Base-by-base conservation (phyloP, 495 filamentous ascomycete genomes). In the Xylaria grammica region DNA sequence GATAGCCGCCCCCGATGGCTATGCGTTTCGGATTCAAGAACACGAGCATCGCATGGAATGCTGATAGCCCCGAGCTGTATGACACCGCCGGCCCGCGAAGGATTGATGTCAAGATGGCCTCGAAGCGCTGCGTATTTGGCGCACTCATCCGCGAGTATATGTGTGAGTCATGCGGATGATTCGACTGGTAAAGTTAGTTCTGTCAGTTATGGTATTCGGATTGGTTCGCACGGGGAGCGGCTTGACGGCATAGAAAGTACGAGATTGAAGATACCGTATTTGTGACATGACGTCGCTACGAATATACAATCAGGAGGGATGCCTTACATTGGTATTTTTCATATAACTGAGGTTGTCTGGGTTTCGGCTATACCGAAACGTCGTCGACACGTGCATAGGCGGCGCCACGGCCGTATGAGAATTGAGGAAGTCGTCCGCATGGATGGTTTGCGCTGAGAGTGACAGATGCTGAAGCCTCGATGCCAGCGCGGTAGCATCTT, bases 51-150 rank as follows among this genome's bases (percentile, higher is more conserved):
- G 90, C 93, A 77, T 97, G 90, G 75, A 97, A 92, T 60, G 93
- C 91, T 1, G 92, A 86, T 20, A 97, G 86, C 24, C 95, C 95
- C 6, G 91, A 95, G 45, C 86, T 81, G 80, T 97, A 99, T 68
- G 87, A 90, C 17, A 96, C 72, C 2, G 83, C 77, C 1, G 88
- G 84, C 4, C 86, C 92, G 65, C 85, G 81, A 15, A 97, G 80
- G 56, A 97, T 78, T 29, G 86, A 82, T 19, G 87, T 83, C 20
- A 97, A 88, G 59, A 96, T 83, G 3, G 88, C 77, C 79, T 97
- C 95, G 69, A 97, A 86, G n/a, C 94, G 90, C 0, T 87, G 90
- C 32, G 85, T 84, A 70, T 90, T 96, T 8, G 94, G 92, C 1
- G 87, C 82, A 3, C 85, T 82, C 62, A 88, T 69, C 36, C 95